Percentiles rank a stretch among this genome's conserved stretches.
phyloP scores from a whole-genome alignment of 23 red algal genomes.

The Gracilaria caudata region DNA sequence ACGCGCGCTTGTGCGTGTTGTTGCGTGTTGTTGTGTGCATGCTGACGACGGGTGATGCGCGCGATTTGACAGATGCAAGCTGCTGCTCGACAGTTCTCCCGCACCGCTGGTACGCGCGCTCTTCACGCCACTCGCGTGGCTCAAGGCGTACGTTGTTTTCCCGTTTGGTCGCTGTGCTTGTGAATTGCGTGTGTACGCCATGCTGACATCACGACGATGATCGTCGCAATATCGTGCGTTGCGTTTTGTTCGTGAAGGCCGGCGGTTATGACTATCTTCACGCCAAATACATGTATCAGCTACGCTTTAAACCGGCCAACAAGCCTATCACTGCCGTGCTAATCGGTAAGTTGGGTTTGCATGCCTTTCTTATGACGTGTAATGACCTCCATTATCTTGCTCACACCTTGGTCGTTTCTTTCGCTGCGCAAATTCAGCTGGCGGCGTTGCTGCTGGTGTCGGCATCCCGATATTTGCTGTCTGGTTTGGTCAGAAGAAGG shows the following conservation, averaged over 20 bases:
- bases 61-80: conserved; percentile 31
- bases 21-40: neutral
- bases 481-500: conserved; percentile 55
- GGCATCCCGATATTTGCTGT: conserved; percentile 64
- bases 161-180: too few relatives aligned
- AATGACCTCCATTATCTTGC: too few relatives aligned
- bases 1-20: too few relatives aligned
- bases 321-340: conserved; percentile 21
- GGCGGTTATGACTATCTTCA: conserved; percentile 57
- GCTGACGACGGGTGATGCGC: neutral
- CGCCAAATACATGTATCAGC: conserved; percentile 69
- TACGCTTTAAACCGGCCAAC: conserved; percentile 51
- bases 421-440: conserved; percentile 1
- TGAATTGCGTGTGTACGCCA: too few relatives aligned
- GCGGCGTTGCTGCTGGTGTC: conserved; percentile 32
- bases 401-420: neutral
- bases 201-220: too few relatives aligned
- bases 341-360: conserved; percentile 27
- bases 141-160: conserved; percentile 19
- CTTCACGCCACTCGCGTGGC: conserved; percentile 14
- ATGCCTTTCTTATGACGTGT: neutral
- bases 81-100: conserved; percentile 31
- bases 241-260: neutral
- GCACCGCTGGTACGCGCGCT: neutral
- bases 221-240: neutral